Evolutionary conservation across 176 grass and related monocot species (phyloP).

Genomic region (Oryza punctata): DNA sequence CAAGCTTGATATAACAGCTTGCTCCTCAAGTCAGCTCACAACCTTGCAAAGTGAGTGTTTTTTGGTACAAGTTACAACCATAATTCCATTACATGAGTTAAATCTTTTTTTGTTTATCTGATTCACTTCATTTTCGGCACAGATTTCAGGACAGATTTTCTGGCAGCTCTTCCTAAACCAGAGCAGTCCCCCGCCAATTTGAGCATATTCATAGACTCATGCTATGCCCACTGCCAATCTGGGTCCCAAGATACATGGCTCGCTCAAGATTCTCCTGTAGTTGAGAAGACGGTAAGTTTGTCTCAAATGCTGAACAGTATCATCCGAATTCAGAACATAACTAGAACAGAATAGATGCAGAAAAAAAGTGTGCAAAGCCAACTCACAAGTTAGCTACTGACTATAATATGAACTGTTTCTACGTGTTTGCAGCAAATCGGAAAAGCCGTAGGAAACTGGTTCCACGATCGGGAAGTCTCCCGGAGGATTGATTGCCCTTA

Average conservation of each 20-base stretch:
- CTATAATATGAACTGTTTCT: neutral
- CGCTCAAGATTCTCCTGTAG: slow-evolving; percentile 48
- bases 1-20: slow-evolving; percentile 74
- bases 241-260: slow-evolving; percentile 71
- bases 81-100: neutral
- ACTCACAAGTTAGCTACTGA: neutral
- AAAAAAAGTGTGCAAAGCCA: neutral
- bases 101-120: slow-evolving; percentile 13
- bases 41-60: slow-evolving; percentile 64
- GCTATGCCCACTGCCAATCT: slow-evolving; percentile 83
- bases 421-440: slow-evolving; percentile 65
- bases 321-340: neutral
- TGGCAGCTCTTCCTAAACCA: slow-evolving; percentile 55
- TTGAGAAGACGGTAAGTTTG: slow-evolving; percentile 68
- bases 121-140: slow-evolving; percentile 1
- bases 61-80: neutral
- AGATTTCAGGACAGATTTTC: slow-evolving; percentile 77
- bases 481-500: slow-evolving; percentile 69
- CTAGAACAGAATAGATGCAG: neutral
- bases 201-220: slow-evolving; percentile 91
- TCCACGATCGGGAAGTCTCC: slow-evolving; percentile 41
- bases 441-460: slow-evolving; percentile 86
- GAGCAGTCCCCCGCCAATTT: slow-evolving; percentile 42
- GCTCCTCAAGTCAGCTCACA: slow-evolving; percentile 60
- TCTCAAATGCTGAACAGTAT: neutral